Percentiles rank a stretch among this genome's conserved stretches.
Evolutionary conservation across 2,329 filamentous ascomycete genomes (phyloP).

Genomic region (Ophiosphaerella korrae): DNA sequence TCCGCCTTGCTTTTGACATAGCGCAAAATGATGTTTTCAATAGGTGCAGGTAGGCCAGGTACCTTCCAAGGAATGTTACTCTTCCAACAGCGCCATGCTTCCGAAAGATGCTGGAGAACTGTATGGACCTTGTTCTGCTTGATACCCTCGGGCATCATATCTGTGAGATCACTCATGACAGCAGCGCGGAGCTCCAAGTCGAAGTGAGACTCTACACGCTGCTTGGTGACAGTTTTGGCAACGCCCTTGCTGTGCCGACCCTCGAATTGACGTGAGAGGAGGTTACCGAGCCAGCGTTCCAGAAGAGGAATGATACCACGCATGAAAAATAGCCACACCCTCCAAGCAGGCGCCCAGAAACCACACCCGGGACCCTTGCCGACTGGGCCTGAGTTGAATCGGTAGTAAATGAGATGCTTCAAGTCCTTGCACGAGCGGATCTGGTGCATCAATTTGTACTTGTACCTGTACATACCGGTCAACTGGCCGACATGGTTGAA

Average conservation of each 20-base stretch:
- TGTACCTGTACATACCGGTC: constrained; percentile 99
- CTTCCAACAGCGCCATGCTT: constrained; percentile 99
- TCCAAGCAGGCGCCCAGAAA: constrained; percentile 98
- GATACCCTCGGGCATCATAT: constrained; percentile 99
- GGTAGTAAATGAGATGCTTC: constrained; percentile 99
- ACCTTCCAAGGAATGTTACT: constrained; percentile 99
- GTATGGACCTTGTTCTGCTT: constrained; percentile 99
- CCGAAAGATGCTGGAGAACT: constrained; percentile 93
- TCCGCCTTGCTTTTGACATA: constrained; percentile 99
- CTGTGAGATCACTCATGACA: constrained; percentile 98
- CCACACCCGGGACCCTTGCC: constrained; percentile 97
- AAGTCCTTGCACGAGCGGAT: constrained; percentile 98
- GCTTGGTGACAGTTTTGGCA: constrained; percentile 98
- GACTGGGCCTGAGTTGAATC: constrained; percentile 95
- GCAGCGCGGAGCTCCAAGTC: constrained; percentile 96
- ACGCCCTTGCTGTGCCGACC: constrained; percentile 98
- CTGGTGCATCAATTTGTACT: constrained; percentile 99
- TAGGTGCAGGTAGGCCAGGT: constrained; percentile 90
- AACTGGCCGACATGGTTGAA: constrained; percentile 99
- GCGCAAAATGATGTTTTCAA: constrained; percentile 97
- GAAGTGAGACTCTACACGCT: constrained; percentile 98
- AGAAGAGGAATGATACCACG: constrained; percentile 95
- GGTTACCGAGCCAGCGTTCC: constrained; percentile 95
- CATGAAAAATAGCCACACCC: constrained; percentile 99
- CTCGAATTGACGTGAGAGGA: constrained; percentile 96